A percentile compares a stretch with the other conserved stretches of the same genome.
Conservation (phyloP, 2,329 filamentous ascomycete genomes). For the Ambrosiella cleistominuta region DNA sequence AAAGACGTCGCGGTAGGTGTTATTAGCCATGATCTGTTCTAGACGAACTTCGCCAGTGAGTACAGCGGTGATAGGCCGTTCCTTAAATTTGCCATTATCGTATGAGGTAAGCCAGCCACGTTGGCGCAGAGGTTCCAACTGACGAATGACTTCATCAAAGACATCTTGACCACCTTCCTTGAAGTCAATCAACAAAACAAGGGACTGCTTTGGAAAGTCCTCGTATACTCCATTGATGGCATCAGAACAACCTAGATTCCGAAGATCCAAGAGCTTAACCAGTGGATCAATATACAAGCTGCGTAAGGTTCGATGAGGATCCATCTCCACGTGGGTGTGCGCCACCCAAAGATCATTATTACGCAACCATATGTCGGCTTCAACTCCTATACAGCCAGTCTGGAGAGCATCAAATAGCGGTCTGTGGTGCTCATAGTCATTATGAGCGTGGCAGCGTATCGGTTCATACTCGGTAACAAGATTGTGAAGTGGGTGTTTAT, state of each 20-base stretch:
- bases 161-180: slow-evolving; percentile 39
- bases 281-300: slow-evolving; percentile 48
- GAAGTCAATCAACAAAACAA: slow-evolving; percentile 51
- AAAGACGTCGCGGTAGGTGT: slow-evolving; percentile 42
- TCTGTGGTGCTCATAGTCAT: slow-evolving; percentile 50
- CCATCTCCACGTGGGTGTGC: slow-evolving; percentile 24
- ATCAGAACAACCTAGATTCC: slow-evolving; percentile 24
- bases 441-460: slow-evolving; percentile 47
- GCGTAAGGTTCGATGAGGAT: slow-evolving; percentile 37
- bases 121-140: slow-evolving; percentile 41
- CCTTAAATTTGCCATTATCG: slow-evolving; percentile 30
- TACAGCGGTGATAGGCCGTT: slow-evolving; percentile 48
- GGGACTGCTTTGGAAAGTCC: slow-evolving; percentile 31
- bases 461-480: slow-evolving; percentile 24
- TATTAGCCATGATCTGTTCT: slow-evolving; percentile 33
- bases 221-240: slow-evolving; percentile 35
- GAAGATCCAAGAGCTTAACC: slow-evolving; percentile 37
- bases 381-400: slow-evolving; percentile 43
- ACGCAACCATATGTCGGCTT: slow-evolving; percentile 52
- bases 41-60: slow-evolving; percentile 49
- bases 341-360: slow-evolving; percentile 41
- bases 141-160: slow-evolving; percentile 26
- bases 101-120: slow-evolving; percentile 39
- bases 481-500: background rate
- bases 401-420: slow-evolving; percentile 45